Conservation (phyloP, 2,329 filamentous ascomycete species). For the Gaeumannomyces tritici region DNA sequence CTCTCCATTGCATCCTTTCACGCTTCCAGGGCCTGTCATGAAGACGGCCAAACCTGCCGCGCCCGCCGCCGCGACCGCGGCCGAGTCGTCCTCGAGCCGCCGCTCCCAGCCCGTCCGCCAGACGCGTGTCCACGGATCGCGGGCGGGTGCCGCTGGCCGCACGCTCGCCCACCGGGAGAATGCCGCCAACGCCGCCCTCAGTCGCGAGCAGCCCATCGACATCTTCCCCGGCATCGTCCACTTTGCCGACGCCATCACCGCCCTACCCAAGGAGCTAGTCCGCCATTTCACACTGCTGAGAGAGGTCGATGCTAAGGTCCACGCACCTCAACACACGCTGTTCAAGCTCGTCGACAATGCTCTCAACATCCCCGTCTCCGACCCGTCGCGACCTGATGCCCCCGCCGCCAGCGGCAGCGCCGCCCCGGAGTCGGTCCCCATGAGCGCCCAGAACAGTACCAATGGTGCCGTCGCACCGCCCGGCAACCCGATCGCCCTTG, state of each 20-base stretch:
- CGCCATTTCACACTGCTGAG: slow-evolving; percentile 93
- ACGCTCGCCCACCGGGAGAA: slow-evolving; percentile 19
- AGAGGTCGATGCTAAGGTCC: slow-evolving; percentile 96
- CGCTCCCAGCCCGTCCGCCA: slow-evolving; percentile 14
- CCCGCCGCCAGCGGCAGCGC: slow-evolving; percentile 30
- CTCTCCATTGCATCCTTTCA: not conserved
- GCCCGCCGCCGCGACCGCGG: slow-evolving; percentile 18
- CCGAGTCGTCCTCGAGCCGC: slow-evolving; percentile 31
- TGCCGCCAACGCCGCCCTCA: slow-evolving; percentile 30
- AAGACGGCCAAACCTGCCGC: slow-evolving; percentile 42
- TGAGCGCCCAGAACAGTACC: slow-evolving; percentile 40
- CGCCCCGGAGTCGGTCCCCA: slow-evolving; percentile 33
- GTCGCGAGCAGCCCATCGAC: slow-evolving; percentile 51
- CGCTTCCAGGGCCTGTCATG: slow-evolving; percentile 24
- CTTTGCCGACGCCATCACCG: slow-evolving; percentile 87
- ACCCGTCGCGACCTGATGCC: slow-evolving; percentile 29
- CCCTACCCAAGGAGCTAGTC: slow-evolving; percentile 88
- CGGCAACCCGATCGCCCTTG: not conserved
- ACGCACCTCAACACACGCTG: slow-evolving; percentile 75
- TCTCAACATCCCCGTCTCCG: slow-evolving; percentile 38
- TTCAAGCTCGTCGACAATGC: slow-evolving; percentile 64
- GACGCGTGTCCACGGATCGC: slow-evolving; percentile 44
- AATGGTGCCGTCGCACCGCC: slow-evolving; percentile 14
- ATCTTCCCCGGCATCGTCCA: slow-evolving; percentile 58
- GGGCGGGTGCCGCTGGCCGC: slow-evolving; percentile 32